Evolutionary conservation across 2,329 filamentous ascomycete species (phyloP).

Genomic region (Fusarium heterosporum): DNA sequence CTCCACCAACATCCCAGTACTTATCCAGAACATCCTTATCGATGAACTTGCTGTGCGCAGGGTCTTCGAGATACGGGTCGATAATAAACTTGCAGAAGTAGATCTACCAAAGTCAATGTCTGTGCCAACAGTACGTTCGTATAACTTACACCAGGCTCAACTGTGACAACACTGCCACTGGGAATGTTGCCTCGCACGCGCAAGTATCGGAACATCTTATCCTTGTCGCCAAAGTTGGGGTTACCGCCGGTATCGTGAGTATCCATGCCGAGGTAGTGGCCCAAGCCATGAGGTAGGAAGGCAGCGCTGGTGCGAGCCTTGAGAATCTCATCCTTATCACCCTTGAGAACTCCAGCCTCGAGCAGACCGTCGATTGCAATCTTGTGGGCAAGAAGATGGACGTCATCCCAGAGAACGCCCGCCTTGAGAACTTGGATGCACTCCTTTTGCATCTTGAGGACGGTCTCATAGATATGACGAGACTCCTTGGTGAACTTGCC

Average conservation of each 20-base stretch:
- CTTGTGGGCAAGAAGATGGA: constrained; percentile 83
- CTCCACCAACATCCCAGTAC: constrained; percentile 86
- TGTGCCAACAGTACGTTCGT: too few species aligned
- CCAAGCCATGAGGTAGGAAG: constrained; percentile 92
- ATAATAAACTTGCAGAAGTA: constrained; percentile 96
- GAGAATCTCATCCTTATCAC: constrained; percentile 78
- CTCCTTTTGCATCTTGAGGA: constrained; percentile 86
- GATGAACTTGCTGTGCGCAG: constrained; percentile 80
- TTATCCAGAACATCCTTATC: constrained; percentile 76
- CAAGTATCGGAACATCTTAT: constrained; percentile 88
- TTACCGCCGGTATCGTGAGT: constrained; percentile 89
- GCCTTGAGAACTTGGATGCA: constrained; percentile 79
- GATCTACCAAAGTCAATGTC: constrained; percentile 60
- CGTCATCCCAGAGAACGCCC: constrained; percentile 82
- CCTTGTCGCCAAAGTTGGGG: constrained; percentile 80
- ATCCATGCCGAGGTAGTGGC: constrained; percentile 92
- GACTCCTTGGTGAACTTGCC: constrained; percentile 78
- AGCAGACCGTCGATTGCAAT: constrained; percentile 85
- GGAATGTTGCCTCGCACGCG: constrained; percentile 81
- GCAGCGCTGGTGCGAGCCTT: constrained; percentile 83
- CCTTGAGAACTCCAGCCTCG: constrained; percentile 77
- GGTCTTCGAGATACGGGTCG: constrained; percentile 79
- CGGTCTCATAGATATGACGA: constrained; percentile 82
- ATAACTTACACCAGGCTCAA: constrained; percentile 84
- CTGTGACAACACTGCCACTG: constrained; percentile 86